Evolutionary conservation across 2,329 filamentous ascomycete genomes (phyloP), one percentile per base, ranked within the genome.

Genomic region (Ophiocordyceps robertsii): DNA sequence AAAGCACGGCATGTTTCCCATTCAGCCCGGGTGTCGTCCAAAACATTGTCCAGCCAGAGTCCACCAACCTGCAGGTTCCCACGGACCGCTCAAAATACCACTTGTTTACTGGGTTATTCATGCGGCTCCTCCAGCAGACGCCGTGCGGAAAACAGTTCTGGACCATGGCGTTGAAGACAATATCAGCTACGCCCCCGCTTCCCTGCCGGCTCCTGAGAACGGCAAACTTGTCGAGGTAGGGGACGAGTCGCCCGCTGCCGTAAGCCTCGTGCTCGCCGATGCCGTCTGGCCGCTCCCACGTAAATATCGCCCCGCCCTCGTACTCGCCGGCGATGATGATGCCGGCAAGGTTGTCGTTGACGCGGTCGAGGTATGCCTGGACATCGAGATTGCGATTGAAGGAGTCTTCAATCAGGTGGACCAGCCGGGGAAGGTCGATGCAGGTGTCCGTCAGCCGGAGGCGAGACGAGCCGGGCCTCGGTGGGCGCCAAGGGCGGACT

Each of bases 211-310:
- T 82, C 51, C 84, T 90, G 14, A 95, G 70, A 1, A 98, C 92
- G 1, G 92, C 92, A 57, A 98, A 96, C 59, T 98, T 98, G 63
- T 98, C 92, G 29, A 98, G 72, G 58, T 98, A 98, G 0, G 92
- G 92, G 0, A 98, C 84, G 50, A 87, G 74, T 10, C 84, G 74
- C 1, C 71, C 71, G 31, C 71, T 70, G 16, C 68, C 63, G 44
- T 73, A 65, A 45, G 60, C 73, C 56, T 54, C 69, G 60, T 77
- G 70, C 40, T 77, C 72, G 37, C 66, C 63, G 17, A 77, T 63
- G 0, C 69, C 76, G 1, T 68, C 72, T 0, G 89, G 87, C 29
- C 72, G 72, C 64, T 98, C 92, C 92, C 92, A 98, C 0, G 92
- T 98, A 17, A 96, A 67, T 37, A 98, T 83, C 2, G 92, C 92